Conservation (phyloP, 352 stramenopile species). For the Phytophthora rubi region DNA sequence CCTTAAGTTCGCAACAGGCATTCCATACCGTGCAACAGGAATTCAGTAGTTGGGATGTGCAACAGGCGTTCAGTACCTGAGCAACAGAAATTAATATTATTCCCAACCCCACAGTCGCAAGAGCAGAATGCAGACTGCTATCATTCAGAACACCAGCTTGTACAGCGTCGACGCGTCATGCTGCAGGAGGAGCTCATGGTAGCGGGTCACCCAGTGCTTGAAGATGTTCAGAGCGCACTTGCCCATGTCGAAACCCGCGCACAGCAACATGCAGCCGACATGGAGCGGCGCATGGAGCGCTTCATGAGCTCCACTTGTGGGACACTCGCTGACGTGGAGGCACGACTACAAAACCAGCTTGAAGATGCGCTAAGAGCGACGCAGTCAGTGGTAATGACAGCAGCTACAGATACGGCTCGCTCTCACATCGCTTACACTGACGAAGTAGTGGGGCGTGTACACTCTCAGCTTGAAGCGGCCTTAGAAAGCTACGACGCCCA, state of each 20-base stretch:
- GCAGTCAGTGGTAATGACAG: too few relatives aligned
- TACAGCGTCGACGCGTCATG: background rate
- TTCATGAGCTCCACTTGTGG: background rate
- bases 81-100: too few relatives aligned
- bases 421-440: too few relatives aligned
- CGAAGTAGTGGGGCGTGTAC: too few relatives aligned
- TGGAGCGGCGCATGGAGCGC: background rate
- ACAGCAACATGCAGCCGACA: background rate
- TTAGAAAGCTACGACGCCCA: too few relatives aligned
- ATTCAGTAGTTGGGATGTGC: too few relatives aligned
- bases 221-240: background rate
- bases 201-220: background rate
- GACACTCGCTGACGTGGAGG: background rate
- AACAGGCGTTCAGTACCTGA: too few relatives aligned
- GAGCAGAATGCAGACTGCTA: background rate
- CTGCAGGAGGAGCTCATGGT: background rate
- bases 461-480: too few relatives aligned
- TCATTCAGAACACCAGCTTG: background rate
- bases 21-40: too few relatives aligned
- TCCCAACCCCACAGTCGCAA: background rate
- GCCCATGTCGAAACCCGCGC: background rate
- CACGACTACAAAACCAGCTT: background rate
- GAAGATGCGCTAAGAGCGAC: too few relatives aligned
- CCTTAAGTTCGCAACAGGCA: too few relatives aligned
- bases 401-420: too few relatives aligned